Evolutionary conservation across 2,329 filamentous ascomycete genomes (phyloP), one percentile per base, ranked within the genome.

Genomic region (Fusarium denticulatum): DNA sequence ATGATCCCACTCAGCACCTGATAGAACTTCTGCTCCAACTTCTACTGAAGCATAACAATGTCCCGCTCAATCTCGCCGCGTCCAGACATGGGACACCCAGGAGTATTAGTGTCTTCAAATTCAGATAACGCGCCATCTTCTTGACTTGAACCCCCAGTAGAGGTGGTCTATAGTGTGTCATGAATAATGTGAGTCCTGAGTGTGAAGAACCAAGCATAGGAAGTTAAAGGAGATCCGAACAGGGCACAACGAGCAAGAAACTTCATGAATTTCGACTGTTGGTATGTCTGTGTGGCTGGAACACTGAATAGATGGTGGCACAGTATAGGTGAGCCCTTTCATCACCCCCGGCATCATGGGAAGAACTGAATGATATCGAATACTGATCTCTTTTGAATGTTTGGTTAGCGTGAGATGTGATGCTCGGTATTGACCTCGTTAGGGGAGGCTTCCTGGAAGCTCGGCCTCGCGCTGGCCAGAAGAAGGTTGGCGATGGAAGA

Each of bases 61-160:
- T 53, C 32, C 0, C 18, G 5, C 9, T 37, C 13, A 0, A 37
- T 9, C 14, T 53, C 20, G 0, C 14, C 7, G 0, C 7, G 14
- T 22, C 36, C n/a, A 42, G 39, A 15, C 22, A 42, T 24, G 39
- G 13, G 22, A 42, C 5, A 42, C 22, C 39, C 39, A 42, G 14
- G 39, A 42, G 22, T 42, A 42, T 10, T 5, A 15, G 14, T 42
- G 5, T n/a, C 39, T 15, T 42, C 5, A 24, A 13, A 22, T 42
- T 42, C 39, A 42, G 39, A 42, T 24, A 16, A 42, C 39, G 39
- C 39, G 22, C 39, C 39, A 42, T 24, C 39, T 42, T 42, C 8
- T 42, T 15, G 14, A 24, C 13, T n/a, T 42, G 39, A 42, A 16
- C 39, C 39, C 39, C 8, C 39, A 42, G 39, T 6, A 42, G 39